These are phyloP conservation scores for Xylaria sp. DNA, from an alignment of 2,329 filamentous ascomycete genomes.

Conservation along the genomic window DNA sequence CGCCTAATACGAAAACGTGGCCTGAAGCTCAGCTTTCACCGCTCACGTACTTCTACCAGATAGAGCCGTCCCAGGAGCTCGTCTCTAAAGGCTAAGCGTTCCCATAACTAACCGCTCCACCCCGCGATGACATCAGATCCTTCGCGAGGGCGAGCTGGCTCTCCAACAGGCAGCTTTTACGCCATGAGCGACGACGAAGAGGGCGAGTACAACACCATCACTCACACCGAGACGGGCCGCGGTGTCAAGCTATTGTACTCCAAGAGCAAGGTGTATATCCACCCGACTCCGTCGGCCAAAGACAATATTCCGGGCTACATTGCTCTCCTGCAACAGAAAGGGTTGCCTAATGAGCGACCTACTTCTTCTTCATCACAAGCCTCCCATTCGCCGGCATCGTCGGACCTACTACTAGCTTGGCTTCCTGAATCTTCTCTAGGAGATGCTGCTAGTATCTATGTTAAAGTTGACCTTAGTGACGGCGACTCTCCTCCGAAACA, in stretches of 20 bases:
- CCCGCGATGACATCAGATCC: conserved; percentile 52
- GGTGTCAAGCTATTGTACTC: conserved; percentile 95
- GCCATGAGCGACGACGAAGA: conserved; percentile 97
- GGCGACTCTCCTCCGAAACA: conserved; percentile 83
- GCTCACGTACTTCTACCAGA: conserved; percentile 6
- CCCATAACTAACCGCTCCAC: conserved; percentile 27
- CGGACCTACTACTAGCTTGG: conserved; percentile 90
- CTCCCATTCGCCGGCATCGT: conserved; percentile 62
- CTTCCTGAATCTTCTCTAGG: conserved; percentile 89
- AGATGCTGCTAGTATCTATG: conserved; percentile 87
- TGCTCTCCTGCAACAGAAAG: conserved; percentile 91
- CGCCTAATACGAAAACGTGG: not conserved
- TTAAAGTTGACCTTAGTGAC: conserved; percentile 92
- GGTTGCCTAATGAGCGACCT: conserved; percentile 54
- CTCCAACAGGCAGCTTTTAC: conserved; percentile 89
- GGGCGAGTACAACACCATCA: conserved; percentile 93
- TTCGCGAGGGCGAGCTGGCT: conserved; percentile 60
- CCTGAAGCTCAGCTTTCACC: not conserved
- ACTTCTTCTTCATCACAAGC: conserved; percentile 58
- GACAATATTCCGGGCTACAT: conserved; percentile 97
- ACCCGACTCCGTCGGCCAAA: conserved; percentile 90
- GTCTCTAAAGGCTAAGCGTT: conserved; percentile 11
- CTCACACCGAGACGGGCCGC: conserved; percentile 77
- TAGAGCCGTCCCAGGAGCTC: not conserved
- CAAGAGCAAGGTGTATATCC: conserved; percentile 99